Evolutionary conservation across 345 rosid species (phyloP), one percentile per base, ranked within the genome.

Genomic region (Populus tremula): DNA sequence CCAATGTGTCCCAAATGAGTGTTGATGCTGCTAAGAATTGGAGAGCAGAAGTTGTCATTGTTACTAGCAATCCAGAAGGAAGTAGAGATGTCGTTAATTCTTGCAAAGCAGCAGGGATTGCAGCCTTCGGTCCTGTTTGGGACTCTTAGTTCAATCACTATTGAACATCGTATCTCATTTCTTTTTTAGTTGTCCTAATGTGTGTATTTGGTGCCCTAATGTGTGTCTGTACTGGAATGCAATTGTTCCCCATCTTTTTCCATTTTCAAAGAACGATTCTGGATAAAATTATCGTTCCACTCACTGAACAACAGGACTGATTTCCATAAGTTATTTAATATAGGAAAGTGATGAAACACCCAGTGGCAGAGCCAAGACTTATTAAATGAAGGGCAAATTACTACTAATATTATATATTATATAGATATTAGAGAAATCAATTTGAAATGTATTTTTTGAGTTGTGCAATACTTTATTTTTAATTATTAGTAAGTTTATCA

Each of bases 81-180:
- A 91, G 97, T 80, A 84, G 91, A 77, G 94, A 92, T 39, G 92
- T 92, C 50, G 93, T 92, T 33, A 78, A 87, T 77, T 85, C 93
- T 0, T 92, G 96, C 85, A 91, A 90, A 73, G 83, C 72, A 29
- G 79, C 87, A 2, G 87, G 92, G 67, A 82, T 92, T 69, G 82
- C 96, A 3, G 93, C 94, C 17, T 94, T 92, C 71, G 97, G 96
- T 77, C 98, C 97, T n/a, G 92, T 91, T 76, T 94, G 96, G 97
- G 97, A 92, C 82, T 92, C 98, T 21, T 92, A 87, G 72, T 31
- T 59, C 10, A 76, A 25, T 3, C n/a, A 33, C 18, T 8, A 0
- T 7, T 31, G 20, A 29, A 17, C 50, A 2, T 41, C 11, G 2
- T 20, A 4, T 41, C 23, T 39, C 16, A 8, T 6, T 63, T 63